phyloP scores from a whole-genome alignment of 139 green algal genomes.

The Limnomonas spitsbergensis region DNA sequence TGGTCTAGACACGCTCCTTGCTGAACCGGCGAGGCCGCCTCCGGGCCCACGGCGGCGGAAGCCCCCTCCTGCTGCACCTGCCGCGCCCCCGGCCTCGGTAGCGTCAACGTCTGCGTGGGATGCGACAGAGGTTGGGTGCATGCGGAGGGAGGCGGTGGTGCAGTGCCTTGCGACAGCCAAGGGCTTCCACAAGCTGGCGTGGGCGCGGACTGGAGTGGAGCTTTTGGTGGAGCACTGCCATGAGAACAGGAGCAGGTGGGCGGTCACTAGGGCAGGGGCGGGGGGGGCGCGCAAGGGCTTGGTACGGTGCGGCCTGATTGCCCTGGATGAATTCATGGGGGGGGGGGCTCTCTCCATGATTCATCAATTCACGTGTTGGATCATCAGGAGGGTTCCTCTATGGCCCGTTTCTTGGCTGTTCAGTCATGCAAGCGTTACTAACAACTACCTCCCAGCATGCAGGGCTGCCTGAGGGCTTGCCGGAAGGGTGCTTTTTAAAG shows the following conservation, averaged over 20 bases:
- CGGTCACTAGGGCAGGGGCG: no score
- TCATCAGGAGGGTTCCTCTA: no score
- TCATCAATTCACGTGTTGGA: no score
- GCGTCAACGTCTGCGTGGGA: background rate
- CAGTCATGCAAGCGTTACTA: no score
- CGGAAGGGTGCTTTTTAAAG: no score
- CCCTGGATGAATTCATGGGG: no score
- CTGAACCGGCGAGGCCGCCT: background rate
- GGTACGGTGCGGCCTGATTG: no score
- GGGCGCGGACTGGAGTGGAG: conserved; percentile 61
- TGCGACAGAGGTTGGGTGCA: conserved; percentile 2
- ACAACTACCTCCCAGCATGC: no score
- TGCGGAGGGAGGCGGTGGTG: conserved; percentile 54
- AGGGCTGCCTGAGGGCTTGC: no score
- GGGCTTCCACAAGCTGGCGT: conserved; percentile 47
- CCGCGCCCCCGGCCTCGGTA: background rate
- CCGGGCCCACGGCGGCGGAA: background rate
- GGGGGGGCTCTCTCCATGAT: no score
- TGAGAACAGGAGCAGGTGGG: background rate
- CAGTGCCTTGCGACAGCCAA: conserved; percentile 52
- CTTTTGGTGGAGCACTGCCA: conserved; percentile 46
- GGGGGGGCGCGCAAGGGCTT: no score
- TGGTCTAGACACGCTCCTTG: conserved; percentile 42
- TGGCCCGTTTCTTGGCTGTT: no score
- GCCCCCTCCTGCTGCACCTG: background rate